phyloP scores from a whole-genome alignment of 768 basidiomycete species.

The Mycena vulgaris region DNA sequence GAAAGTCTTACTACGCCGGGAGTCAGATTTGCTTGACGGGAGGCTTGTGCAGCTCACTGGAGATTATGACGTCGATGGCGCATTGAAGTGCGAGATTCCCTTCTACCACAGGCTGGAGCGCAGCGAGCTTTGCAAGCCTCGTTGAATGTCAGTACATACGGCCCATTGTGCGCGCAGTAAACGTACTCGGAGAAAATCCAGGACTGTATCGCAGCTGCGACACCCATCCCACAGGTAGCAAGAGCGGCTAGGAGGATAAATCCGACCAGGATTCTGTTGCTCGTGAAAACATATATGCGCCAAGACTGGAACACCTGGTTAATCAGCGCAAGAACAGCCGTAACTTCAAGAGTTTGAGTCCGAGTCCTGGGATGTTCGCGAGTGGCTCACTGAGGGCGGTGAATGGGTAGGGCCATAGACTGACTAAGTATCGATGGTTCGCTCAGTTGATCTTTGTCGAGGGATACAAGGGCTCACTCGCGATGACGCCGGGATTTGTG shows the following conservation, averaged over 20 bases:
- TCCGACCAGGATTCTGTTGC: neutral
- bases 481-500: neutral
- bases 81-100: conserved; percentile 9
- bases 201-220: neutral
- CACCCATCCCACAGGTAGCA: neutral
- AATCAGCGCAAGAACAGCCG: conserved; percentile 13
- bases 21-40: neutral
- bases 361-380: neutral
- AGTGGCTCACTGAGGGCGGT: conserved; percentile 11
- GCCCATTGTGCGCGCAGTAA: too few relatives aligned
- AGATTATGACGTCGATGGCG: conserved; percentile 7
- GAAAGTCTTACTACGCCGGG: neutral
- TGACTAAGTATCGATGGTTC: neutral
- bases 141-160: neutral
- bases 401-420: conserved; percentile 2
- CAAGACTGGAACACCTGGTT: conserved; percentile 16
- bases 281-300: conserved; percentile 13
- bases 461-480: neutral
- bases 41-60: neutral
- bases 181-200: conserved; percentile 13
- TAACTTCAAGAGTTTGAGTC: neutral
- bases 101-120: conserved; percentile 3
- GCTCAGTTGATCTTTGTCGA: neutral
- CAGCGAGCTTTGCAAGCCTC: neutral
- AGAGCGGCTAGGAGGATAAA: neutral